These are phyloP conservation scores for Tetrahymena malaccensis DNA, from an alignment of 73 alveolate genomes.

Conservation along the genomic window DNA sequence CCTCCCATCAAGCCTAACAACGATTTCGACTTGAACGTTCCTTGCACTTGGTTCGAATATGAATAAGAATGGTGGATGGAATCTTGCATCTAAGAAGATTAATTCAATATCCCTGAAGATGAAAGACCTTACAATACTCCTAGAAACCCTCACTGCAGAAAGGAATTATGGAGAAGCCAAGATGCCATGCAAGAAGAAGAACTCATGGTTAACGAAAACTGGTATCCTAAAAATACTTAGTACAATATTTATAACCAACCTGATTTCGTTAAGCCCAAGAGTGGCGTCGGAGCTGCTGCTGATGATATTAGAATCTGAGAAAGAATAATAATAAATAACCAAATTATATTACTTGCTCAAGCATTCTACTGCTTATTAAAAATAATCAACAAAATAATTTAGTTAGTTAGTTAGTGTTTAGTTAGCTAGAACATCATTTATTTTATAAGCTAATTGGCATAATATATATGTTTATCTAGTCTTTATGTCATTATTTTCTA, in stretches of 20 bases:
- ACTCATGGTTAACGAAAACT: constrained; percentile 53
- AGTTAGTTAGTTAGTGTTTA: background rate
- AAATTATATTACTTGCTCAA: background rate
- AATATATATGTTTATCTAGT: background rate
- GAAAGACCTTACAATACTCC: constrained; percentile 75
- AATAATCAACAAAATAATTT: background rate
- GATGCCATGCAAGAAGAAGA: constrained; percentile 58
- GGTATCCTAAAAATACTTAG: constrained; percentile 27
- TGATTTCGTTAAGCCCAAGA: background rate
- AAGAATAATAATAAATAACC: background rate
- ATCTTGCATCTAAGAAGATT: constrained; percentile 56
- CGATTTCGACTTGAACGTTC: constrained; percentile 82
- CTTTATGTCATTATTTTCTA: background rate
- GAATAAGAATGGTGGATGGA: constrained; percentile 55
- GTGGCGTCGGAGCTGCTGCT: background rate
- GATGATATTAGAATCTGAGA: constrained; percentile 29
- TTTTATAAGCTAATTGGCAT: background rate
- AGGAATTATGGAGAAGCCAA: constrained; percentile 75
- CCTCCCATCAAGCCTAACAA: constrained; percentile 69
- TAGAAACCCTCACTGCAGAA: constrained; percentile 71
- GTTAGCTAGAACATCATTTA: background rate
- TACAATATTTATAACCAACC: constrained; percentile 14
- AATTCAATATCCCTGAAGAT: constrained; percentile 75
- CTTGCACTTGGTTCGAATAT: constrained; percentile 87
- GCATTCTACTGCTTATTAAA: background rate